Conservation (phyloP, 441 rosid genomes). For the Capsella rubella region DNA sequence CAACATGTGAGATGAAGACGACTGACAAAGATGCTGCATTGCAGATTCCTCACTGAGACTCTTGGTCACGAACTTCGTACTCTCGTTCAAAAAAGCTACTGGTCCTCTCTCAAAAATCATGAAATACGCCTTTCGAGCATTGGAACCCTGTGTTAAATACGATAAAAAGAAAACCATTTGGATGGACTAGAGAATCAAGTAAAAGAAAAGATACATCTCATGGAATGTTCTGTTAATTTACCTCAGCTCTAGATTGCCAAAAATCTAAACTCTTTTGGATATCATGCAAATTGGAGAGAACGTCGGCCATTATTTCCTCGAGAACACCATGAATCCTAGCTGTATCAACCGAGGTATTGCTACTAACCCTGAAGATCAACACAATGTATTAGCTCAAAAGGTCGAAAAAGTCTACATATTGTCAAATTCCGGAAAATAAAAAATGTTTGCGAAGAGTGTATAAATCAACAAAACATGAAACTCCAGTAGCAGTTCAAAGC, state of each 20-base stretch:
- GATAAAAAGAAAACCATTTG: slow-evolving; percentile 17
- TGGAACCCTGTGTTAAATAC: slow-evolving; percentile 58
- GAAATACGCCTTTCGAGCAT: slow-evolving; percentile 72
- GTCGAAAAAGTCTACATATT: slow-evolving; percentile 20
- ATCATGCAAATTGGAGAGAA: slow-evolving; percentile 63
- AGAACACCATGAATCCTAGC: slow-evolving; percentile 62
- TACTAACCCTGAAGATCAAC: slow-evolving; percentile 34
- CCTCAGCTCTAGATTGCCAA: slow-evolving; percentile 89
- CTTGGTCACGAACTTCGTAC: slow-evolving; percentile 54
- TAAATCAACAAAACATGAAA: slow-evolving; percentile 6
- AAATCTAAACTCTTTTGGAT: slow-evolving; percentile 79
- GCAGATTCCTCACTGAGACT: slow-evolving; percentile 57
- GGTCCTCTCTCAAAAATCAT: slow-evolving; percentile 97
- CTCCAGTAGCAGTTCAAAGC: neutral
- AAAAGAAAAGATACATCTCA: slow-evolving; percentile 16
- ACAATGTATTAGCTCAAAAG: slow-evolving; percentile 24
- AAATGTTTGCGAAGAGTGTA: neutral
- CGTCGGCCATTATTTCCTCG: slow-evolving; percentile 71
- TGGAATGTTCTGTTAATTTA: slow-evolving; percentile 40
- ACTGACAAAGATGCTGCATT: slow-evolving; percentile 58
- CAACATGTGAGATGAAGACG: slow-evolving; percentile 70
- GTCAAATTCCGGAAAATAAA: neutral
- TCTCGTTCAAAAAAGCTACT: slow-evolving; percentile 66
- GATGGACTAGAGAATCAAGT: neutral
- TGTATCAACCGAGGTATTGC: slow-evolving; percentile 54